A percentile compares a stretch with the other conserved stretches of the same genome.
Evolutionary conservation across 148 eudicot species (phyloP).

Genomic region (Rhododendron henanense): DNA sequence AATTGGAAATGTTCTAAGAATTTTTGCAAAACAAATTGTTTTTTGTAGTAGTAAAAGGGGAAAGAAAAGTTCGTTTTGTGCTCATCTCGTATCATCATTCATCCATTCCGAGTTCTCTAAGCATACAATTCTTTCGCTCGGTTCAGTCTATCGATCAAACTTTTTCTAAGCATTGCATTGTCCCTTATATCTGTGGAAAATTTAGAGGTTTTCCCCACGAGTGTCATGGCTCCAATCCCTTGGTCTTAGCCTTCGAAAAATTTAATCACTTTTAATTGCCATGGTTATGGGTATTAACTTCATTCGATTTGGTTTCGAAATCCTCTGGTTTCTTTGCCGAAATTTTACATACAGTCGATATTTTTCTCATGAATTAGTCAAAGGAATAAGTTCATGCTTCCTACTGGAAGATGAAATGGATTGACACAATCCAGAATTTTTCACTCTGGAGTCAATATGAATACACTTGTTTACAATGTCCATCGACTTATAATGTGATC

Average conservation of each 20-base stretch:
- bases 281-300: constrained; percentile 2
- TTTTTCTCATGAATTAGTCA: background rate
- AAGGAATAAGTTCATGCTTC: background rate
- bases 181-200: background rate
- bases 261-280: background rate
- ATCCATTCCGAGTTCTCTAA: background rate
- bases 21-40: background rate
- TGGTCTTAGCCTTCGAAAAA: background rate
- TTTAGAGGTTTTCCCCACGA: background rate
- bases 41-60: background rate
- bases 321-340: background rate
- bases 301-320: background rate
- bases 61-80: background rate
- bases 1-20: background rate
- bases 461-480: background rate
- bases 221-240: background rate
- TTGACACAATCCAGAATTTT: background rate
- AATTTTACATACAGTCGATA: background rate
- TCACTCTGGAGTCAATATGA: background rate
- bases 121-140: background rate
- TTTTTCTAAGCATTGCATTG: background rate
- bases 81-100: background rate
- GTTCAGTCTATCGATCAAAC: background rate
- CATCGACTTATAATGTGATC: background rate
- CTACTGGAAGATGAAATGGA: constrained; percentile 2